Base-by-base conservation (phyloP, 1,139 yeast species). In the Suhomyces guaymorum region DNA sequence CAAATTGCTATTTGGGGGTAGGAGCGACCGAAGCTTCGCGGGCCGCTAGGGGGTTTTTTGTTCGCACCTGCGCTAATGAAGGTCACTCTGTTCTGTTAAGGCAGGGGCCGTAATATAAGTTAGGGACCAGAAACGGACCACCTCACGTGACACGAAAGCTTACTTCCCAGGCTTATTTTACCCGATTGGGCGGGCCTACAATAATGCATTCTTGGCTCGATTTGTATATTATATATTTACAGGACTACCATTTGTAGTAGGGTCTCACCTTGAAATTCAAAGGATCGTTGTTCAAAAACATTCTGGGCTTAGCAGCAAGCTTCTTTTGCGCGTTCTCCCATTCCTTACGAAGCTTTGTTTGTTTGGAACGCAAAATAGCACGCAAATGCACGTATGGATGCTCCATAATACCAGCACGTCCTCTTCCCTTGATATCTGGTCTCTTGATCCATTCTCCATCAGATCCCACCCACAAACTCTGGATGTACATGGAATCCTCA, bases 381-480 rank as follows among this genome's bases (percentile, higher is more conserved):
- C 84, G 80, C 31, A 90, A 78, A 58, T 92, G 96, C 38, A 88
- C 78, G 57, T 76, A 83, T 44, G 84, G 80, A 56, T 87, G 95
- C 26, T 73, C 75, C 34, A 86, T 75, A 35, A 85, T 63, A 55
- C 97, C 97, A 24, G 77, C 71, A 60, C 96, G 78, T 46, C 97
- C 97, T 67, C 97, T 81, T 44, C 94, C 96, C 66, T 88, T 89
- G 54, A 76, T 73, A 49, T 90, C 96, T n/a, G 81, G 61, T 57
- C 94, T 76, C 59, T 78, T 82, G 32, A 58, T 56, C 80, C 85
- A 79, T 34, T 62, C 54, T 11, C 96, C 96, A 58, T 90, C 97
- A 43, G 88, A 80, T 30, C 97, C 97, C 18, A 81, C 82, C 97
- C 97, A 92, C 45, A 89, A 78, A 54, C 86, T 86, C 33, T 83